Conservation (phyloP, 192 early-diverging fungal genomes). For the Backusella tuberculispora region DNA sequence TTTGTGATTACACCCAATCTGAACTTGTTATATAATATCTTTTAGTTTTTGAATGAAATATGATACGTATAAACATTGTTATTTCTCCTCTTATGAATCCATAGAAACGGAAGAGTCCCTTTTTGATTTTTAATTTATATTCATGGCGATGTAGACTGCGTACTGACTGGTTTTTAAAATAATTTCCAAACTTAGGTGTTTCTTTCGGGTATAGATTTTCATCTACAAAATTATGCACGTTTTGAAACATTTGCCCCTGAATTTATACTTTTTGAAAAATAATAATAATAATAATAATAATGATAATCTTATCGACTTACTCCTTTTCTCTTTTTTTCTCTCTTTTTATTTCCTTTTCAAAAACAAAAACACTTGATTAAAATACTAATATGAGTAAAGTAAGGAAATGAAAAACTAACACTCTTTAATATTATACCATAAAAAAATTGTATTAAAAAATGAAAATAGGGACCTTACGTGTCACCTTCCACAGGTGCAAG, state of each 20-base stretch:
- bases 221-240: slow-evolving; percentile 1
- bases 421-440: not conserved
- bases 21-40: no score
- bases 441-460: not conserved
- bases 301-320: no score
- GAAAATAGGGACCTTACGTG: slow-evolving; percentile 19
- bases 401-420: not conserved
- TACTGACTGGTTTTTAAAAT: not conserved
- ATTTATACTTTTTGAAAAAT: not conserved
- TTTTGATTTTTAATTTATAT: no score
- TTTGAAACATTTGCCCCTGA: slow-evolving; percentile 11
- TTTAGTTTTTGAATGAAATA: no score
- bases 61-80: no score
- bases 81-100: no score
- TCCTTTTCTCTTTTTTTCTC: not conserved
- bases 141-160: not conserved
- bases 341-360: not conserved
- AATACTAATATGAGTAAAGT: slow-evolving; percentile 19
- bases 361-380: slow-evolving; percentile 3
- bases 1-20: no score
- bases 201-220: not conserved
- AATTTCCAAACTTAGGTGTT: not conserved
- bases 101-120: no score
- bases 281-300: not conserved
- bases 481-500: slow-evolving; percentile 23